Percentiles rank a stretch among this genome's conserved stretches.
Conservation (phyloP, 495 filamentous ascomycete species). For the Trichoderma reesei region DNA sequence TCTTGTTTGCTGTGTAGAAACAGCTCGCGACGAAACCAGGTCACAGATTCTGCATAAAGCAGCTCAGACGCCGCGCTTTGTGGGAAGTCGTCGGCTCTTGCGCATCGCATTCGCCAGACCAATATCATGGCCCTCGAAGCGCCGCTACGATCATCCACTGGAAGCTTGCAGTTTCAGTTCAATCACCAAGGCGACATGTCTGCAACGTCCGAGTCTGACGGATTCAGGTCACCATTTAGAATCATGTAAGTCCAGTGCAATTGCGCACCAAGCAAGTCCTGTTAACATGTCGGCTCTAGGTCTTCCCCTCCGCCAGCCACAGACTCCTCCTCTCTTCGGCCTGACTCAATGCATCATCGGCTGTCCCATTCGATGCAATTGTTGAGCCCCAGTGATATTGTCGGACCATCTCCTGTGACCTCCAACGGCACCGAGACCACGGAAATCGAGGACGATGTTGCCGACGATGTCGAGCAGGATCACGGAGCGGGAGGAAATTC, state of each 20-base stretch:
- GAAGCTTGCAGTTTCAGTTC: conserved; percentile 48
- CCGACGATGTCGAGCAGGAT: conserved; percentile 34
- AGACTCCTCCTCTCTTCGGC: conserved; percentile 33
- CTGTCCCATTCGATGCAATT: conserved; percentile 18
- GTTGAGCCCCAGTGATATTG: conserved; percentile 45
- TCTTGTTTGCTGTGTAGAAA: not conserved
- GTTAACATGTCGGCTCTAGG: conserved; percentile 17
- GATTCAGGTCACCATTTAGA: conserved; percentile 36
- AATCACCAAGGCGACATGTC: conserved; percentile 50
- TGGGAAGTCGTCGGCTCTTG: not conserved
- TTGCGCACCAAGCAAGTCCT: not conserved
- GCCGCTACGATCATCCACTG: conserved; percentile 43
- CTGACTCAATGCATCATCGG: conserved; percentile 27
- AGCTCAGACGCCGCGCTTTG: conserved; percentile 10
- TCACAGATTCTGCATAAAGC: not conserved
- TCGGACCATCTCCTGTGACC: conserved; percentile 67
- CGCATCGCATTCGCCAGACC: not conserved
- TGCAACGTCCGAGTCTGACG: conserved; percentile 44
- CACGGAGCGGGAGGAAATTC: not conserved
- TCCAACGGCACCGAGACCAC: conserved; percentile 63
- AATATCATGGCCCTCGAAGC: conserved; percentile 49
- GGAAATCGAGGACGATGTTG: conserved; percentile 62
- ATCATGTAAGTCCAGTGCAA: conserved; percentile 34
- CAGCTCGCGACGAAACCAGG: not conserved
- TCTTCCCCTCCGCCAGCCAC: conserved; percentile 28